These are phyloP conservation scores for Pseudognaphalium luteoalbum DNA, from an alignment of 129 eudicot genomes.

Conservation along the genomic window DNA sequence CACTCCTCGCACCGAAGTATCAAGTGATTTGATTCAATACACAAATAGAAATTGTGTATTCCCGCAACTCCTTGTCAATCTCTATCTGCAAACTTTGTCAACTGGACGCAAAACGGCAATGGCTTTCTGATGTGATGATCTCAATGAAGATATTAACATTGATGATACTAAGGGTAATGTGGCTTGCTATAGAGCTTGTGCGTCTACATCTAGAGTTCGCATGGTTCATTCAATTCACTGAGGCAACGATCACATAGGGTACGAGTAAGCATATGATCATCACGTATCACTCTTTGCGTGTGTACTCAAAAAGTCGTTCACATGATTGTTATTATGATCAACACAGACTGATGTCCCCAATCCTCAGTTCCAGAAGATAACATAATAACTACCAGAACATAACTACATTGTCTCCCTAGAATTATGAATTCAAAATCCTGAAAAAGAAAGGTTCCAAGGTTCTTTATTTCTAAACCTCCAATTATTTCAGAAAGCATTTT, in stretches of 20 bases:
- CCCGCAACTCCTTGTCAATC: neutral
- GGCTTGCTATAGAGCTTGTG: neutral
- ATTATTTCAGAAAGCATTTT: neutral
- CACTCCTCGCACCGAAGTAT: neutral
- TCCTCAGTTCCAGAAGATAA: neutral
- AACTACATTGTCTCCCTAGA: constrained; percentile 1
- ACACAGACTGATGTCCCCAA: neutral
- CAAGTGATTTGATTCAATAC: neutral
- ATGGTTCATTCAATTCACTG: neutral
- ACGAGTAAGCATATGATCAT: too few species aligned
- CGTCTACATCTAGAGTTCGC: neutral
- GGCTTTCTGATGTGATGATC: too few species aligned
- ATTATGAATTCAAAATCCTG: neutral
- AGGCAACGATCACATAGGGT: neutral
- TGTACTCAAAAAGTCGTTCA: too few species aligned
- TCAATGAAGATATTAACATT: too few species aligned
- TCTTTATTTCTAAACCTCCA: neutral
- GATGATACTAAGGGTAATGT: neutral
- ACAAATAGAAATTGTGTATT: neutral
- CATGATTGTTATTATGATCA: neutral
- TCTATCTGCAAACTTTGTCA: too few species aligned
- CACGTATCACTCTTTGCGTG: too few species aligned
- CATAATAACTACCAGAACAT: neutral
- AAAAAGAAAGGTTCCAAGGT: neutral
- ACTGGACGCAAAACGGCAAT: too few species aligned